Percentiles rank a stretch among this genome's conserved stretches.
These are phyloP conservation scores for Fennellomyces sp. DNA, from an alignment of 371 early-diverging fungal species.

Conservation along the genomic window DNA sequence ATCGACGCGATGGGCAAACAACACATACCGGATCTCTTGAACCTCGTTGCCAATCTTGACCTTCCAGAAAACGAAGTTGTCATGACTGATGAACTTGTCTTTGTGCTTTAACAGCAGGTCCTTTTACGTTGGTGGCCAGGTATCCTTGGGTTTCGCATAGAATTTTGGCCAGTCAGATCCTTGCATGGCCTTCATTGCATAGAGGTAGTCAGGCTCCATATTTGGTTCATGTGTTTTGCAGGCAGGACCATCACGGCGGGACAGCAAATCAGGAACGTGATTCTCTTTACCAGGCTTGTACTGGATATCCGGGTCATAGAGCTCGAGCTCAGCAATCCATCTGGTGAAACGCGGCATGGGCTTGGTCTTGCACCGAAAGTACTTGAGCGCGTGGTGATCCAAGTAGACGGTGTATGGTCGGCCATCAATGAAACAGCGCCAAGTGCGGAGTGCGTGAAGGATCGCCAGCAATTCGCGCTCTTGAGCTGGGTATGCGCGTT, in stretches of 20 bases:
- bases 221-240: background rate
- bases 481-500: slow-evolving; percentile 34
- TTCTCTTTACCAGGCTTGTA: no score
- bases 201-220: slow-evolving; percentile 10
- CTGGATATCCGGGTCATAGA: slow-evolving; percentile 37
- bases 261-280: slow-evolving; percentile 15
- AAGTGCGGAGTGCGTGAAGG: no score
- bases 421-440: slow-evolving; percentile 36
- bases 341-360: slow-evolving; percentile 21
- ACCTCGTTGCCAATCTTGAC: no score
- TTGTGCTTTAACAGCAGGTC: background rate
- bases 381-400: slow-evolving; percentile 27
- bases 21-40: no score
- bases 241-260: slow-evolving; percentile 6
- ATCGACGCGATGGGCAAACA: no score
- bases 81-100: background rate
- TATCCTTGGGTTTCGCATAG: background rate
- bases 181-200: background rate
- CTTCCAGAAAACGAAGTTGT: background rate
- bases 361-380: slow-evolving; percentile 24
- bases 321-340: slow-evolving; percentile 31
- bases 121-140: background rate
- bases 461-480: slow-evolving; percentile 44
- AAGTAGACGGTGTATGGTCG: slow-evolving; percentile 19
- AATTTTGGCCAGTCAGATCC: slow-evolving; percentile 4